Evolutionary conservation across 305 asterid species (phyloP).

Genomic region (Fraxinus paxiana): DNA sequence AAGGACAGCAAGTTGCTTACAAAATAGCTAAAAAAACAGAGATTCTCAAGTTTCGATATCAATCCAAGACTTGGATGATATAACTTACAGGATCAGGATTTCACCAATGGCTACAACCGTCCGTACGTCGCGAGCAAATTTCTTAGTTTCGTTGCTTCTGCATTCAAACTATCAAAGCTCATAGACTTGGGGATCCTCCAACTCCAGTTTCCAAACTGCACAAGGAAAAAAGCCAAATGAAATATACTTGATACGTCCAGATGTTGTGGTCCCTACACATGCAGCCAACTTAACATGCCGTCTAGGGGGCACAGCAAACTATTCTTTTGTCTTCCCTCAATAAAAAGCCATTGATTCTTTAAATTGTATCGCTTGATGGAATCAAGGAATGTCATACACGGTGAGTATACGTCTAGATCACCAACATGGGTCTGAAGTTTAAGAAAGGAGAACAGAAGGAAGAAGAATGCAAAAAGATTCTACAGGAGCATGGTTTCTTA

Average conservation of each 20-base stretch:
- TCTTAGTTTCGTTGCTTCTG: slow-evolving; percentile 67
- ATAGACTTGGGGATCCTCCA: slow-evolving; percentile 77
- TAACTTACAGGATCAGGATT: neutral
- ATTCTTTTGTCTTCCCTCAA: neutral
- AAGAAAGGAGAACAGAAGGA: neutral
- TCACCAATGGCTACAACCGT: slow-evolving; percentile 35
- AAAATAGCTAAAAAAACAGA: neutral
- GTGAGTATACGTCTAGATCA: neutral
- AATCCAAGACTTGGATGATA: neutral
- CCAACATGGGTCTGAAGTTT: neutral
- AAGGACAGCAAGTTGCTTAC: neutral
- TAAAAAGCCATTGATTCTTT: neutral
- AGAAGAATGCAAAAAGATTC: neutral
- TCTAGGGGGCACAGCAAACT: neutral
- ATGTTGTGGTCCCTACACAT: neutral
- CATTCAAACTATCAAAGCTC: slow-evolving; percentile 53
- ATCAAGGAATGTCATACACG: neutral
- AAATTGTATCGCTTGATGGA: neutral
- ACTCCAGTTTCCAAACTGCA: slow-evolving; percentile 93
- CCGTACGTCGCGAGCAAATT: slow-evolving; percentile 65
- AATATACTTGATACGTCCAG: neutral
- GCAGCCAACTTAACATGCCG: neutral
- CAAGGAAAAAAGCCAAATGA: neutral
- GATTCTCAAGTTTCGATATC: neutral
- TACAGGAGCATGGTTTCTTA: neutral